phyloP scores from a whole-genome alignment of 805 yeast genomes.

The Wickerhamomyces strasburgensis region DNA sequence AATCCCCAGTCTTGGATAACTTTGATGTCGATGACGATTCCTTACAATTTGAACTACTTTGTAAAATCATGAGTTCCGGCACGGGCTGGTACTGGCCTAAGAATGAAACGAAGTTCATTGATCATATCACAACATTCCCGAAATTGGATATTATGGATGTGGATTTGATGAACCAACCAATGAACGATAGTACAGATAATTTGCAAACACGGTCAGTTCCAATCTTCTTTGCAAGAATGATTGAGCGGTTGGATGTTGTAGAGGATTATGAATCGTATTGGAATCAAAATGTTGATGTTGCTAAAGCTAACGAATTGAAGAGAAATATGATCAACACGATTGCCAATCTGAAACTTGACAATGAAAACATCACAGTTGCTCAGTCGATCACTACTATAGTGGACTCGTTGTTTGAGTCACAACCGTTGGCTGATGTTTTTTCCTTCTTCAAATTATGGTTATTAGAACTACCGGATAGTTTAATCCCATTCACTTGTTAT shows the following conservation, averaged over 20 bases:
- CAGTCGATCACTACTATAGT: slow-evolving; percentile 6
- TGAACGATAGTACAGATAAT: slow-evolving; percentile 7
- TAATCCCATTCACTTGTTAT: slow-evolving; percentile 36
- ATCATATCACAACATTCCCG: slow-evolving; percentile 1
- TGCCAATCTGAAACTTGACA: neutral
- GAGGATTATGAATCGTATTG: slow-evolving; percentile 10
- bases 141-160: slow-evolving; percentile 16
- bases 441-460: slow-evolving; percentile 49
- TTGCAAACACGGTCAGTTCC: slow-evolving; percentile 16
- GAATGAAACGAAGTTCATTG: slow-evolving; percentile 11
- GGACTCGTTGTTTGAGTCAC: slow-evolving; percentile 9
- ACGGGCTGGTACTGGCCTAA: slow-evolving; percentile 27
- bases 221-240: slow-evolving; percentile 10
- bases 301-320: slow-evolving; percentile 11
- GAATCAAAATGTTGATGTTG: slow-evolving; percentile 15
- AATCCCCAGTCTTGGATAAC: too few relatives aligned
- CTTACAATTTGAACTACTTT: slow-evolving; percentile 9
- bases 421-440: slow-evolving; percentile 18
- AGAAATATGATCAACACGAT: neutral
- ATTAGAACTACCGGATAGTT: slow-evolving; percentile 56
- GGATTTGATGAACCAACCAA: slow-evolving; percentile 19
- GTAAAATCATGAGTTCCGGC: neutral
- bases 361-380: neutral
- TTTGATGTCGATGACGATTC: slow-evolving; percentile 4
- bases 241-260: slow-evolving; percentile 7